Evolutionary conservation across 208 protist genomes (phyloP).

Genomic region (Trichomonas vaginalis): DNA sequence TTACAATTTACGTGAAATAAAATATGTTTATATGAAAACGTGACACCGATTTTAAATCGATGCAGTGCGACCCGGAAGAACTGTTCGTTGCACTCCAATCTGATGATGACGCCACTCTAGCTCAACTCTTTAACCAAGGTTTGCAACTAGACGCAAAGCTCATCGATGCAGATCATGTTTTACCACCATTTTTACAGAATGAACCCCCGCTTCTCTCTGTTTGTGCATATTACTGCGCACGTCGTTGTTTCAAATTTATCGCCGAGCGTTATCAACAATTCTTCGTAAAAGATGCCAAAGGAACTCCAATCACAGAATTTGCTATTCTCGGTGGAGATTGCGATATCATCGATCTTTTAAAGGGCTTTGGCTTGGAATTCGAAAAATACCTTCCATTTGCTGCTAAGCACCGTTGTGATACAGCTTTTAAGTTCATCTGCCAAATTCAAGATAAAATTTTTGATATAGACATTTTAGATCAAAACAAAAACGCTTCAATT

Average conservation of each 20-base stretch:
- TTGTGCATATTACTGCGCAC: background rate
- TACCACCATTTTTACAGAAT: conserved; percentile 14
- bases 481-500: background rate
- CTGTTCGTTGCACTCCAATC: background rate
- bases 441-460: background rate
- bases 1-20: no score
- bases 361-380: background rate
- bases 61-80: background rate
- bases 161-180: background rate
- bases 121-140: background rate
- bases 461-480: background rate
- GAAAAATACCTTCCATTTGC: background rate
- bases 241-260: background rate
- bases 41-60: background rate
- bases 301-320: background rate
- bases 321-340: background rate
- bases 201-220: background rate
- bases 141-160: background rate
- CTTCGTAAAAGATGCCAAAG: background rate
- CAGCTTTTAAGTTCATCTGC: background rate
- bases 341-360: background rate
- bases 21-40: no score
- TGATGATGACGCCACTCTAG: background rate
- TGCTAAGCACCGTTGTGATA: background rate
- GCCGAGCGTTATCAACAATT: background rate